Conservation (phyloP, 176 grass and related monocot genomes). For the Hsuehochloa calcarea region DNA sequence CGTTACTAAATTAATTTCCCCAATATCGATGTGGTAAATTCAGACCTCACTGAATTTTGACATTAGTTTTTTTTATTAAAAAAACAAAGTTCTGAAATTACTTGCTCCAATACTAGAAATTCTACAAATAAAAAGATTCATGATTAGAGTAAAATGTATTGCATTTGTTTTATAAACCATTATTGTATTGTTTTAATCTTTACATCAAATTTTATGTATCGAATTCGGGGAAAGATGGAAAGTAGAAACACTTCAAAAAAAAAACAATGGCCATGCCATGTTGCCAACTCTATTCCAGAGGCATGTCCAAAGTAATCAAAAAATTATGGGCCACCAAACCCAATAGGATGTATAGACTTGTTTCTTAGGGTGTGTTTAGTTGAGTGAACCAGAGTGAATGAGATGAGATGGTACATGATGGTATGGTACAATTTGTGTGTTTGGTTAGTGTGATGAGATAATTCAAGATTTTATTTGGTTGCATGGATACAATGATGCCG, state of each 20-base stretch:
- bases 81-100: not conserved
- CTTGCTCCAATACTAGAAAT: not conserved
- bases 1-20: not conserved
- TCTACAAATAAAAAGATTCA: not conserved
- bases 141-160: not conserved
- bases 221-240: not conserved
- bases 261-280: not conserved
- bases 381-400: no score
- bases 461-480: no score
- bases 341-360: not conserved
- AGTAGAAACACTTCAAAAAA: not conserved
- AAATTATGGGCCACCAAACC: not conserved
- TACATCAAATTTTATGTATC: not conserved
- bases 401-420: no score
- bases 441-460: no score
- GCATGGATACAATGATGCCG: no score
- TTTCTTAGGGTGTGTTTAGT: not conserved
- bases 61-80: not conserved
- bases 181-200: not conserved
- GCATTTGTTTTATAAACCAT: not conserved
- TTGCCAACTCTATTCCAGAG: not conserved
- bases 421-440: no score
- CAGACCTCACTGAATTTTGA: not conserved
- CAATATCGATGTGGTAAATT: not conserved
- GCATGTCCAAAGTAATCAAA: not conserved